Conservation (phyloP, 371 early-diverging fungal genomes). For the Furculomyces boomerangus region DNA sequence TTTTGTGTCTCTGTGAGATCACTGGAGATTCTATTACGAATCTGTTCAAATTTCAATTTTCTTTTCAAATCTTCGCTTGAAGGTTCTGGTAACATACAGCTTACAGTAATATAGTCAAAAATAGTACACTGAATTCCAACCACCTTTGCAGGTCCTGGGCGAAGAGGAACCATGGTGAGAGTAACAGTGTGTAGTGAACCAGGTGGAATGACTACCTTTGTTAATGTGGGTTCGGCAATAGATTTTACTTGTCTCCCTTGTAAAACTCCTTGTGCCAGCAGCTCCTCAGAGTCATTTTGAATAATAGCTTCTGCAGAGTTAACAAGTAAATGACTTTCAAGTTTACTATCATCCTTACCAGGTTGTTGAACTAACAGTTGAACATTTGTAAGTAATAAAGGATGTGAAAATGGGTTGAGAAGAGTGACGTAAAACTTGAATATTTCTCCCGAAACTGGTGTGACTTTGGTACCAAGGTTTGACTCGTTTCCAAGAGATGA, state of each 20-base stretch:
- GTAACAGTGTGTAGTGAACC: constrained; percentile 7
- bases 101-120: constrained; percentile 12
- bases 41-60: neutral
- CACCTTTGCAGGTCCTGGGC: constrained; percentile 7
- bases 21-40: neutral
- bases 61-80: constrained; percentile 3
- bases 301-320: neutral
- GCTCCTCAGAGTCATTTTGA: neutral
- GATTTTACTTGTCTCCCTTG: neutral
- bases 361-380: constrained; percentile 3
- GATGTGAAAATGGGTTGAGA: constrained; percentile 16
- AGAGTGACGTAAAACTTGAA: constrained; percentile 14
- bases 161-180: constrained; percentile 7
- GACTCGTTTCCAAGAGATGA: neutral
- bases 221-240: neutral
- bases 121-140: constrained; percentile 9
- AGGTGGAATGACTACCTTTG: constrained; percentile 6
- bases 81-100: constrained; percentile 11
- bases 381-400: constrained; percentile 11
- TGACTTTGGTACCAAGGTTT: constrained; percentile 5
- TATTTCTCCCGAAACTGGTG: constrained; percentile 10
- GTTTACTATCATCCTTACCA: neutral
- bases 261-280: constrained; percentile 4
- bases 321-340: neutral
- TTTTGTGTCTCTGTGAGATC: neutral